Evolutionary conservation across 164 flowering plant species (phyloP).

Genomic region (Vitis rotundifolia): DNA sequence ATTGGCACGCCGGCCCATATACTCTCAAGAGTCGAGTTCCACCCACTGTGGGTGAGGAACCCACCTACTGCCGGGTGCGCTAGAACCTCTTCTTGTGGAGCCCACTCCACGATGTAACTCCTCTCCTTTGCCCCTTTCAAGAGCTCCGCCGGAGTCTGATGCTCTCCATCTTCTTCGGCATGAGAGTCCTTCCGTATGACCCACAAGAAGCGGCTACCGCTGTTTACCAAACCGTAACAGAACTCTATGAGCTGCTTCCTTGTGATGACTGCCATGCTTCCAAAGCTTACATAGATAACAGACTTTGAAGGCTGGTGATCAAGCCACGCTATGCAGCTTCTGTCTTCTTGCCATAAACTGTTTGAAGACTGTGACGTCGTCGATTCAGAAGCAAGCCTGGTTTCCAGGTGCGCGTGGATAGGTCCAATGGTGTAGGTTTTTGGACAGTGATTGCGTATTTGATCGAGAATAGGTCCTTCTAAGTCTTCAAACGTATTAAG

Average conservation of each 20-base stretch:
- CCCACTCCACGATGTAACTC: slow-evolving; percentile 38
- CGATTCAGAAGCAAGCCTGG: background rate
- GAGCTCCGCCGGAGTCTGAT: slow-evolving; percentile 25
- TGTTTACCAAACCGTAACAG: slow-evolving; percentile 50
- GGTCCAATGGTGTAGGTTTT: slow-evolving; percentile 51
- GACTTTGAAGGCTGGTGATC: slow-evolving; percentile 37
- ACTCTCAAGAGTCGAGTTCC: slow-evolving; percentile 53
- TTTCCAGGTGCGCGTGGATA: slow-evolving; percentile 28
- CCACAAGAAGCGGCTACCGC: slow-evolving; percentile 48
- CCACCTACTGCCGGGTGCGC: slow-evolving; percentile 43
- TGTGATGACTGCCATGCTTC: slow-evolving; percentile 31
- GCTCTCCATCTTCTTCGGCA: background rate
- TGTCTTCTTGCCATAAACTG: slow-evolving; percentile 38
- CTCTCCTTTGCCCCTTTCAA: slow-evolving; percentile 24
- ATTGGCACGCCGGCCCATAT: slow-evolving; percentile 39
- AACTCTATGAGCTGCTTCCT: slow-evolving; percentile 38
- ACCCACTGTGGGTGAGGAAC: slow-evolving; percentile 50
- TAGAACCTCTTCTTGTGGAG: slow-evolving; percentile 48
- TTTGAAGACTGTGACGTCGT: background rate
- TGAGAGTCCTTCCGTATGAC: slow-evolving; percentile 36
- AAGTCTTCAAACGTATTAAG: slow-evolving; percentile 50
- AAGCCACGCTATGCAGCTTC: slow-evolving; percentile 56
- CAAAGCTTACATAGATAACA: slow-evolving; percentile 66
- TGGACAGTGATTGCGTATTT: slow-evolving; percentile 19
- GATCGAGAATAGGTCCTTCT: slow-evolving; percentile 24